phyloP scores from a whole-genome alignment of 2,329 filamentous ascomycete genomes.

The Colletotrichum phormii region DNA sequence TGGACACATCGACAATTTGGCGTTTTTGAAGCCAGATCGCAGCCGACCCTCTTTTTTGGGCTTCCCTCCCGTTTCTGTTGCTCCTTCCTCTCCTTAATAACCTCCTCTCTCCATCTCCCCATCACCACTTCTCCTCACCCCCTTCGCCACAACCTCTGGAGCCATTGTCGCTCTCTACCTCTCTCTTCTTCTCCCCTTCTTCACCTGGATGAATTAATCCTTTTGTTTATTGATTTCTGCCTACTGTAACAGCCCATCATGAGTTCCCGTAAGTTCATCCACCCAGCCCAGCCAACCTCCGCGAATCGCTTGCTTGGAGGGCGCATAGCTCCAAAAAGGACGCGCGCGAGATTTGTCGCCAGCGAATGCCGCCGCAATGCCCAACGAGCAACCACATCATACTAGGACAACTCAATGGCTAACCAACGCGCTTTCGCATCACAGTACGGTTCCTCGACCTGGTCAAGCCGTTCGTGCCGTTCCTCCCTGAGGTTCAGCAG shows the following conservation, averaged over 20 bases:
- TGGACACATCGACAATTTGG: constrained; percentile 59
- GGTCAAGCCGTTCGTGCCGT: constrained; percentile 99
- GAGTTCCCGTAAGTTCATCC: constrained; percentile 64
- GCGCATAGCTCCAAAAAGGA: constrained; percentile 30
- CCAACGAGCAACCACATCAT: not conserved
- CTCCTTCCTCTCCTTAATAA: constrained; percentile 51
- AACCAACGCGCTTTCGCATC: constrained; percentile 13
- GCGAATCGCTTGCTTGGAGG: constrained; percentile 25
- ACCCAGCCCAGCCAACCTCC: not conserved
- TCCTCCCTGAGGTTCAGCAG: constrained; percentile 98
- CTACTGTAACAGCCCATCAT: constrained; percentile 55
- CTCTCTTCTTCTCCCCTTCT: constrained; percentile 47
- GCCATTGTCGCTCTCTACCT: constrained; percentile 39
- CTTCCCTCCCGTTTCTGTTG: constrained; percentile 39
- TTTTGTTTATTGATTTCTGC: constrained; percentile 44
- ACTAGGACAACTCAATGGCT: constrained; percentile 22
- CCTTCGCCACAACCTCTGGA: constrained; percentile 46
- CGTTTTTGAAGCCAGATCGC: constrained; percentile 58
- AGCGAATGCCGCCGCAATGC: not conserved
- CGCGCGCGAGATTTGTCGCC: constrained; percentile 19
- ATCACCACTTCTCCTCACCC: constrained; percentile 44
- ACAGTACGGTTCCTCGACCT: constrained; percentile 98
- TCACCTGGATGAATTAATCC: constrained; percentile 50
- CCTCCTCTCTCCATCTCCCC: constrained; percentile 40
- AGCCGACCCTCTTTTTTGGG: constrained; percentile 36